Evolutionary conservation across 345 rosid genomes (phyloP).

Genomic region (Lepidium sativum): DNA sequence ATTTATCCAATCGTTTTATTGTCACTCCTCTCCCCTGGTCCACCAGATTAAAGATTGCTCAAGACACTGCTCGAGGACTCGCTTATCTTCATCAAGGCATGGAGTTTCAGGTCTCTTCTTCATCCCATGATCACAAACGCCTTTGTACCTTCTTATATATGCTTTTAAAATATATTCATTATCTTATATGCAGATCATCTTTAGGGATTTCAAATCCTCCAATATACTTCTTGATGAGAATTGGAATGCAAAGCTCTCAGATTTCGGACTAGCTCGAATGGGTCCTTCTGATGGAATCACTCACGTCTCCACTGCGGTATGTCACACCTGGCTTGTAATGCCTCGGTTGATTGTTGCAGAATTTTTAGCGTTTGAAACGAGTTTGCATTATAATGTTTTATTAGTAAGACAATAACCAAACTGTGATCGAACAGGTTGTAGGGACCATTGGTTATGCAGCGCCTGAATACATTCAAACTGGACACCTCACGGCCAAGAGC

Average conservation of each 20-base stretch:
- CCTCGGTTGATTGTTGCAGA: not conserved
- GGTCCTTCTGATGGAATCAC: conserved; percentile 81
- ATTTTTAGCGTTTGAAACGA: not conserved
- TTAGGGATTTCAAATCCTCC: too few relatives aligned
- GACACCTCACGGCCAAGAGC: conserved; percentile 63
- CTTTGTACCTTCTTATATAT: not conserved
- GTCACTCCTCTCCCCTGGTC: conserved; percentile 74
- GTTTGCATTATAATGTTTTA: not conserved
- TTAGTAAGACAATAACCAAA: not conserved
- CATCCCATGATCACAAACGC: too few relatives aligned
- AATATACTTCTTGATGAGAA: conserved; percentile 40
- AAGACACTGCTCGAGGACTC: conserved; percentile 31
- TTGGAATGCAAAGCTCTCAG: conserved; percentile 85
- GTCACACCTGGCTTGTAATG: not conserved
- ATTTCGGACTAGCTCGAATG: conserved; percentile 78
- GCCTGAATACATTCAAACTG: conserved; percentile 30
- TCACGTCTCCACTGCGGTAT: conserved; percentile 84
- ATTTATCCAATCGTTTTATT: conserved; percentile 54
- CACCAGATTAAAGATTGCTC: conserved; percentile 71
- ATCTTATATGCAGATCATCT: too few relatives aligned
- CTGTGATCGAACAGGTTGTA: conserved; percentile 39
- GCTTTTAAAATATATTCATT: too few relatives aligned
- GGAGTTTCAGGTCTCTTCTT: too few relatives aligned
- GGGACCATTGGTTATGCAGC: conserved; percentile 74
- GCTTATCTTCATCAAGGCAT: too few relatives aligned